Evolutionary conservation across 768 basidiomycete genomes (phyloP), one percentile per base, ranked within the genome.

Genomic region (Boletus coccyginus): DNA sequence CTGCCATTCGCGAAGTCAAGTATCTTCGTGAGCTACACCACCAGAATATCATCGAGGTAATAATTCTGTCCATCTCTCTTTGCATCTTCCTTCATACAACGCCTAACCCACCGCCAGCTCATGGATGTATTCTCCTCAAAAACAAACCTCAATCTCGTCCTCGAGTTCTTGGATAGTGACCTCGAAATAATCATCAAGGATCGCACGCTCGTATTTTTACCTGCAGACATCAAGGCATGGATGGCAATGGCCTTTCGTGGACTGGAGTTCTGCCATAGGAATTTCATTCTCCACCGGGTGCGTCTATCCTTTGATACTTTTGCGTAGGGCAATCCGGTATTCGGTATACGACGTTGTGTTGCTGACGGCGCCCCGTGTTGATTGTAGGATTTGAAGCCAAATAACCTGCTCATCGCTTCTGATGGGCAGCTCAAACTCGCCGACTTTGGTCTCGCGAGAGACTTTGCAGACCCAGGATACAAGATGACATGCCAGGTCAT

Each of bases 401-500:
- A 99, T 76, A 99, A 99, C 74, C 81, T 99, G 75, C 86, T 99
- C 66, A 90, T 99, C 57, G 84, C 94, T 0, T 83, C 90, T 0
- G 84, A 92, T 50, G 97, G 97, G 0, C 86, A 91, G 50, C 86
- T 98, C 61, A 99, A 99, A 75, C 83, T 99, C 46, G 97, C 97
- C 13, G 97, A 99, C 83, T 99, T 99, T 71, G 97, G 97, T 81
- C 83, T 99, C 9, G 97, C 97, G 27, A 78, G 97, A 54, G 97
- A 99, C 75, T 96, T 90, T 71, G 92, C 90, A 16, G 97, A 98
- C 65, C 94, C 95, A 27, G 90, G 88, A 5, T 88, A 88, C 67
- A 94, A 93, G 73, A 98, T 99, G 97, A 98, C 97, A 0, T 92
- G 88, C 65, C 94, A 98, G 68, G 96, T 99, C 58, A 98, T 99